Base-by-base conservation (phyloP, 1,139 yeast species). In the Torulaspora pretoriensis region DNA sequence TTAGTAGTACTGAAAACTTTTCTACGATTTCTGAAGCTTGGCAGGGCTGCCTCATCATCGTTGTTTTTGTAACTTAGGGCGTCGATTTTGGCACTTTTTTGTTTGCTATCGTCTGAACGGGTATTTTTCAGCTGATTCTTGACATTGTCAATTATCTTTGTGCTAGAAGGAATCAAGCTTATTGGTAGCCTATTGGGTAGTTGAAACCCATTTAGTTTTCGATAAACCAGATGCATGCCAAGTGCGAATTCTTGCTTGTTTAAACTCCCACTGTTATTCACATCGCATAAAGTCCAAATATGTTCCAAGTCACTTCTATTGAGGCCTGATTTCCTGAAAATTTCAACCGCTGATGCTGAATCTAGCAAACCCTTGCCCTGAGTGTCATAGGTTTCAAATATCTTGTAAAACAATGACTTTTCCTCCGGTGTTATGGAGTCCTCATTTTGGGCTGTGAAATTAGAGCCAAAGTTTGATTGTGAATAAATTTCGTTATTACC, bases 321-420 rank as follows among this genome's bases (percentile, higher is more conserved):
- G 53, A 92, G 76, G 1, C 97, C 97, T 23, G 95, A 84, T 67
- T 92, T 92, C 39, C 94, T 83, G 66, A 92, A 89, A 30, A 92
- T 83, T 50, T 80, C 80, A 44, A 92, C 88, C 1, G 96, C 96
- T 13, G 83, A 80, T 33, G 79, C 80, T 10, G 97, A 96, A 46
- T 81, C 83, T 45, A 92, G 74, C 51, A 69, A 75, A 0, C 98
- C 97, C 41, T 70, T 73, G 39, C 75, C 74, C 26, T 72, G 63
- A 14, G 78, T 71, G 63, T 90, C 97, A 89, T 96, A 90, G 35
- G 95, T 95, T 44, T 74, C 74, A 67, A 90, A 92, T 48, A 90
- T 85, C 42, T 84, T 85, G 61, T 89, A 96, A 66, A 89, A 90
- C 45, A 89, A 79, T 49, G 74, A 75, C 63, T 89, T 90, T 61